A percentile compares a stretch with the other conserved stretches of the same genome.
These are phyloP conservation scores for Alternaria novae-zelandiae DNA, from an alignment of 2,329 filamentous ascomycete genomes.

Conservation along the genomic window DNA sequence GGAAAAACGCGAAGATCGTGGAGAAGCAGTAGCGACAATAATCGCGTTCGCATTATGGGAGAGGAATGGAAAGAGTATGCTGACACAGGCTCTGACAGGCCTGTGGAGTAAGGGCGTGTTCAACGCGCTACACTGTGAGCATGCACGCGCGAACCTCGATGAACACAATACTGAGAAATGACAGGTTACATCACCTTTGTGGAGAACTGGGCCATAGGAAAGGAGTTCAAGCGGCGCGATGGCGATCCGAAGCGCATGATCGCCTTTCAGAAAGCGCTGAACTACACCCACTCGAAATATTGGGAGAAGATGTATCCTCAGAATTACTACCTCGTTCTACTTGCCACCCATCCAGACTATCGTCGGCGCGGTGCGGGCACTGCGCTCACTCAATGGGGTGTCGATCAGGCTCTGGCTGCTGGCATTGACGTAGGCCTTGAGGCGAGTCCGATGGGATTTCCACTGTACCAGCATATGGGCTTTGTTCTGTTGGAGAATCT, in stretches of 20 bases:
- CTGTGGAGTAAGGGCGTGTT: background rate
- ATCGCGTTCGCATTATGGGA: background rate
- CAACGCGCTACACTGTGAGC: background rate
- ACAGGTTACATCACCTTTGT: background rate
- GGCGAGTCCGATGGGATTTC: background rate
- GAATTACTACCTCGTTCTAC: background rate
- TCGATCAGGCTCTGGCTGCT: background rate
- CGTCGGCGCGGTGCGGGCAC: background rate
- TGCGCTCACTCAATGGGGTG: background rate
- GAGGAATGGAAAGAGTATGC: background rate
- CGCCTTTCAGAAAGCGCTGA: background rate
- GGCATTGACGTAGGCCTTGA: background rate
- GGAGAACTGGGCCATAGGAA: background rate
- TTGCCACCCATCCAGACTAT: background rate
- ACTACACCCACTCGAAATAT: background rate
- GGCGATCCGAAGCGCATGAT: background rate
- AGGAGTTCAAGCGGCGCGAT: background rate
- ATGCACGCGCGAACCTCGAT: background rate
- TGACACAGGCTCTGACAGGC: background rate
- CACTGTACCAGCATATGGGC: background rate
- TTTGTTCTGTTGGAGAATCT: background rate
- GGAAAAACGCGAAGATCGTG: background rate
- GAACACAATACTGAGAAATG: background rate
- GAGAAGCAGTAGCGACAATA: background rate
- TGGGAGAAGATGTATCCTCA: background rate